Conservation (phyloP, 176 grass and related monocot species). For the Hordeum vulgare region DNA sequence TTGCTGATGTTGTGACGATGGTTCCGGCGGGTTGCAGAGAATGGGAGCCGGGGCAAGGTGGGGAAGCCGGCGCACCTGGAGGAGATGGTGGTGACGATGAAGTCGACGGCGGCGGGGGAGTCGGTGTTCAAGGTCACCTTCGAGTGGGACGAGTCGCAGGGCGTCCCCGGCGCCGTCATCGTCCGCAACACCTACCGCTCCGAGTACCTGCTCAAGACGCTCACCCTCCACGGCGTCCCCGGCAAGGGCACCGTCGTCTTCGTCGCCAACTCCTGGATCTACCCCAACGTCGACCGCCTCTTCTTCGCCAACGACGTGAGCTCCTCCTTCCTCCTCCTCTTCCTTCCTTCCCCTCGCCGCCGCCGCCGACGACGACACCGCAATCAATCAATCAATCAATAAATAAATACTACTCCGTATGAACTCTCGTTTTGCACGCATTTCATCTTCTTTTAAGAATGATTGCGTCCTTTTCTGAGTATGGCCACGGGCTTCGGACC, state of each 20-base stretch:
- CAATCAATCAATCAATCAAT: too few species aligned
- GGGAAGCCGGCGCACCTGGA: slow-evolving; percentile 50
- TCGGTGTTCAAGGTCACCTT: slow-evolving; percentile 50
- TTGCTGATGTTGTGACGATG: too few species aligned
- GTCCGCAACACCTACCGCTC: slow-evolving; percentile 50
- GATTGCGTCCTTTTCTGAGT: too few species aligned
- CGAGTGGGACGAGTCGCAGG: slow-evolving; percentile 61
- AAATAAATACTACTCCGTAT: too few species aligned
- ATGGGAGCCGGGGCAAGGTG: slow-evolving; percentile 40
- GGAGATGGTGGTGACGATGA: slow-evolving; percentile 35
- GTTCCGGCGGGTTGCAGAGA: background rate
- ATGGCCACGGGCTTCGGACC: background rate
- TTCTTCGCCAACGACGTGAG: slow-evolving; percentile 87
- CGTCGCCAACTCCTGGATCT: slow-evolving; percentile 87
- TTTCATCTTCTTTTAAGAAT: too few species aligned
- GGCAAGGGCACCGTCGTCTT: slow-evolving; percentile 61
- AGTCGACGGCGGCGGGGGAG: slow-evolving; percentile 35
- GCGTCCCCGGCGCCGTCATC: slow-evolving; percentile 72
- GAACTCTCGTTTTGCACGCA: background rate
- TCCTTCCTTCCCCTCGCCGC: too few species aligned
- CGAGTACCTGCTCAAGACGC: slow-evolving; percentile 65
- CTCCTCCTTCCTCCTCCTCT: background rate
- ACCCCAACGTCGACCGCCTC: slow-evolving; percentile 46
- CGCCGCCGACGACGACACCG: too few species aligned
- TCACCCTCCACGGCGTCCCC: slow-evolving; percentile 67